Percentiles rank a stretch among this genome's conserved stretches.
Evolutionary conservation across 2,329 filamentous ascomycete genomes (phyloP).

Genomic region (Pezicula neosporulosa): DNA sequence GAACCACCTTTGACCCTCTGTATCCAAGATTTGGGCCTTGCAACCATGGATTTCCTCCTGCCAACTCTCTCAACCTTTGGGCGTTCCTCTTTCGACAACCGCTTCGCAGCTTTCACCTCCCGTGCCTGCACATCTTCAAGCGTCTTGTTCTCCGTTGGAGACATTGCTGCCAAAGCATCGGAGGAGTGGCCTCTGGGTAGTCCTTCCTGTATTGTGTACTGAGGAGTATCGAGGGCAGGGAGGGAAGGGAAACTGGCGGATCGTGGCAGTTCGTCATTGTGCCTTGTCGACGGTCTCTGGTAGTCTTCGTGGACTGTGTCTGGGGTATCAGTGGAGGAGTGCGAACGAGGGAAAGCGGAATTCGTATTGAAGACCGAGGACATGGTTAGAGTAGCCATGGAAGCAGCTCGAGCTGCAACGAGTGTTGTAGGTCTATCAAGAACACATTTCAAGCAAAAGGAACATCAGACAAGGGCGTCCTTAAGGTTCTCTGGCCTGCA

Average conservation of each 20-base stretch:
- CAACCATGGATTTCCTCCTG: constrained; percentile 28
- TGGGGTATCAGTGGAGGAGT: constrained; percentile 28
- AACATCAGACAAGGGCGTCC: background rate
- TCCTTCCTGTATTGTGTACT: constrained; percentile 14
- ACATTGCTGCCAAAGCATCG: constrained; percentile 8
- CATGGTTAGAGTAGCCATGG: constrained; percentile 27
- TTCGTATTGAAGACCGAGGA: constrained; percentile 22
- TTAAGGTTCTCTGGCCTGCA: constrained; percentile 10
- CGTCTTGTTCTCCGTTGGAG: constrained; percentile 5
- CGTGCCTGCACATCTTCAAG: constrained; percentile 8
- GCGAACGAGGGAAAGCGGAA: constrained; percentile 25
- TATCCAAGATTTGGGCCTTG: constrained; percentile 31
- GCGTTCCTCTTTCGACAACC: constrained; percentile 20
- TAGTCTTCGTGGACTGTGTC: constrained; percentile 23
- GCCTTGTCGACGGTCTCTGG: constrained; percentile 12
- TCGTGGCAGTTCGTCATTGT: constrained; percentile 37
- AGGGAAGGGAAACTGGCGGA: constrained; percentile 57
- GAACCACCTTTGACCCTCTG: constrained; percentile 24
- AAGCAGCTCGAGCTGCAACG: constrained; percentile 18
- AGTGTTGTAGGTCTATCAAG: constrained; percentile 13
- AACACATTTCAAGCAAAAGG: constrained; percentile 17
- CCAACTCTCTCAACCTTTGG: constrained; percentile 23
- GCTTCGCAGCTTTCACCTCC: constrained; percentile 12
- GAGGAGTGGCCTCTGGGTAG: constrained; percentile 13
- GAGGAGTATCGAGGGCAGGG: constrained; percentile 30